Conservation (phyloP, 768 basidiomycete species). For the Termitomyces sp. region DNA sequence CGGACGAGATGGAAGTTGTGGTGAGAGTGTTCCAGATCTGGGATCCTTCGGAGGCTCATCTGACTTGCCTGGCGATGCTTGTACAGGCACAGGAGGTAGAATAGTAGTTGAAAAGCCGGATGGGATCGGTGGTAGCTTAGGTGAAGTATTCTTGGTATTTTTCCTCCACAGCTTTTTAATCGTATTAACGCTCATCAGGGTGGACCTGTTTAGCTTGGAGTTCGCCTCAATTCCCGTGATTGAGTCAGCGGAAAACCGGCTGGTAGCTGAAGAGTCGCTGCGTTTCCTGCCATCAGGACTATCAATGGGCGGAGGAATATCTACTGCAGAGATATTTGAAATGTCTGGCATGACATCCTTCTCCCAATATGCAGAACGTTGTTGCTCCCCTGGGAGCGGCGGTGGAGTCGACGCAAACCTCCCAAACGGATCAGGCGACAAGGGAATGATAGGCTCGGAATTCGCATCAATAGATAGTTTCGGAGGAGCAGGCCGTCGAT, state of each 20-base stretch:
- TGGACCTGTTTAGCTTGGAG: conserved; percentile 34
- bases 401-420: conserved; percentile 54
- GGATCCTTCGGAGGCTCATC: conserved; percentile 30
- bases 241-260: conserved; percentile 79
- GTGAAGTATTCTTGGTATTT: conserved; percentile 50
- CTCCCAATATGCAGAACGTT: conserved; percentile 42
- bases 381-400: conserved; percentile 14
- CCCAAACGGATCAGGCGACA: conserved; percentile 83
- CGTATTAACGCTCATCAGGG: conserved; percentile 68
- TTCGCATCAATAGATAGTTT: conserved; percentile 14
- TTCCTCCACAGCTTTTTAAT: conserved; percentile 78
- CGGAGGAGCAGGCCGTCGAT: conserved; percentile 25
- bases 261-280: conserved; percentile 30
- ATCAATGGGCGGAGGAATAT: conserved; percentile 1
- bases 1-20: conserved; percentile 17
- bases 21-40: conserved; percentile 22
- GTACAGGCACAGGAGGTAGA: conserved; percentile 27
- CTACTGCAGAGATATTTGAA: conserved; percentile 11
- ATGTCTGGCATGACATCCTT: conserved; percentile 13
- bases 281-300: conserved; percentile 17
- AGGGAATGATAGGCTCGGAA: conserved; percentile 60
- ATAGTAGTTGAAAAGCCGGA: conserved; percentile 19
- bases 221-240: conserved; percentile 32
- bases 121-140: conserved; percentile 45
- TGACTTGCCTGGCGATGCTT: conserved; percentile 32